Percentiles rank a stretch among this genome's conserved stretches.
phyloP scores from a whole-genome alignment of 2,329 filamentous ascomycete species.

The Didymella segeticola region DNA sequence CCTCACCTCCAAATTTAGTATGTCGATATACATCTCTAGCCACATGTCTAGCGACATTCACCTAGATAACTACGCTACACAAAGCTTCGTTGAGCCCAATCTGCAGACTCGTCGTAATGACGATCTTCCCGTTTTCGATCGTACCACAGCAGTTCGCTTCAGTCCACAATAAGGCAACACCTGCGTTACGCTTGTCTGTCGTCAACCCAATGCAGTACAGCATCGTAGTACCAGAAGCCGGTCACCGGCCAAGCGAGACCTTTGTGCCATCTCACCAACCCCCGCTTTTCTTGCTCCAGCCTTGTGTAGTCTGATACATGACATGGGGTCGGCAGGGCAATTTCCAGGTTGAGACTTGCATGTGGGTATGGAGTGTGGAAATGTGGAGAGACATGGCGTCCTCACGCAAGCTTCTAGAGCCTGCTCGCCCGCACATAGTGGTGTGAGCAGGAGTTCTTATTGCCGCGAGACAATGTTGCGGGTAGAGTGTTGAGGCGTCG shows the following conservation, averaged over 20 bases:
- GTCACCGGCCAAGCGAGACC: conserved; percentile 13
- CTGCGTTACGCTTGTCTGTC: conserved; percentile 11
- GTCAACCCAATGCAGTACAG: conserved; percentile 6
- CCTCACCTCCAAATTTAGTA: conserved; percentile 1
- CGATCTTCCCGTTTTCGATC: conserved; percentile 9
- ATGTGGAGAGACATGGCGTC: not conserved
- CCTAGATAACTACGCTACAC: not conserved
- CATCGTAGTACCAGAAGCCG: conserved; percentile 6
- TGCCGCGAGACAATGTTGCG: not conserved
- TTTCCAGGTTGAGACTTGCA: not conserved
- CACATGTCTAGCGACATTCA: conserved; percentile 3
- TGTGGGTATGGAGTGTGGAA: not conserved
- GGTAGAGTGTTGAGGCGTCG: conserved; percentile 12
- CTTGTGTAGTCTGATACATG: conserved; percentile 11
- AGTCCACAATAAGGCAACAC: conserved; percentile 10
- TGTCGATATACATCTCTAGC: not conserved
- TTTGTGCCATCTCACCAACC: conserved; percentile 5
- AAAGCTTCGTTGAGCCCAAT: not conserved
- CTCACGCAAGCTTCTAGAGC: conserved; percentile 1
- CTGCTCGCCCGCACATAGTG: not conserved
- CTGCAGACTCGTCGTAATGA: conserved; percentile 11
- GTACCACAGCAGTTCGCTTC: conserved; percentile 4
- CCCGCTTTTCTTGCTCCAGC: conserved; percentile 10
- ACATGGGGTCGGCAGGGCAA: not conserved
- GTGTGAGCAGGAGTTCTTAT: conserved; percentile 1